phyloP scores from a whole-genome alignment of 495 filamentous ascomycete genomes.

The Tetracladium marchalianum region DNA sequence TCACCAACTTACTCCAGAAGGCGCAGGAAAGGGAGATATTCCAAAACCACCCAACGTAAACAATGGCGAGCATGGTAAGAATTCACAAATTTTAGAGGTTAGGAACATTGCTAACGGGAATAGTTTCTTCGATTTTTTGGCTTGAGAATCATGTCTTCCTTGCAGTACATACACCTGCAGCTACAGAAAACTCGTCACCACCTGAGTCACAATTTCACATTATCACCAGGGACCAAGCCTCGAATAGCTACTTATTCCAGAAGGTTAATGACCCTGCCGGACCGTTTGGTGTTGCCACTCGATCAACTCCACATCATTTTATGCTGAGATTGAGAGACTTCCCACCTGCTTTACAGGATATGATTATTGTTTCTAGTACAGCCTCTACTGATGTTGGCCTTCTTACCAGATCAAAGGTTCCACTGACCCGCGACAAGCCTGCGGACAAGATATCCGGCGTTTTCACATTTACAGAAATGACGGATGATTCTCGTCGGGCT shows the following conservation, averaged over 20 bases:
- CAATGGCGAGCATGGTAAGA: conserved; percentile 57
- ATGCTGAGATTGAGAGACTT: conserved; percentile 66
- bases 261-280: conserved; percentile 63
- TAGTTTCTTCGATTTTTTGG: conserved; percentile 83
- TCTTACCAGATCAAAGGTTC: conserved; percentile 56
- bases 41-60: conserved; percentile 65
- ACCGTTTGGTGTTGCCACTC: conserved; percentile 50
- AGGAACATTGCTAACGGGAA: conserved; percentile 11
- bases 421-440: conserved; percentile 50
- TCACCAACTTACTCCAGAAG: conserved; percentile 75
- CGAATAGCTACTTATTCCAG: conserved; percentile 51
- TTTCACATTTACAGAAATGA: conserved; percentile 64
- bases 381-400: conserved; percentile 67
- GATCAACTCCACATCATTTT: conserved; percentile 65
- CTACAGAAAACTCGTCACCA: conserved; percentile 42
- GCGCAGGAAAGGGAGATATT: conserved; percentile 62
- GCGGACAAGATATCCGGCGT: conserved; percentile 48
- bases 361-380: conserved; percentile 75
- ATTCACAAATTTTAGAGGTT: not conserved
- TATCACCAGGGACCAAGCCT: conserved; percentile 50
- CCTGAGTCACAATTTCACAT: conserved; percentile 62
- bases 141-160: conserved; percentile 82
- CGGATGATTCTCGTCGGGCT: conserved; percentile 70
- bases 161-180: conserved; percentile 57
- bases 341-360: conserved; percentile 65